Base-by-base conservation (phyloP, 2,329 filamentous ascomycete species). In the Fusarium piperis region DNA sequence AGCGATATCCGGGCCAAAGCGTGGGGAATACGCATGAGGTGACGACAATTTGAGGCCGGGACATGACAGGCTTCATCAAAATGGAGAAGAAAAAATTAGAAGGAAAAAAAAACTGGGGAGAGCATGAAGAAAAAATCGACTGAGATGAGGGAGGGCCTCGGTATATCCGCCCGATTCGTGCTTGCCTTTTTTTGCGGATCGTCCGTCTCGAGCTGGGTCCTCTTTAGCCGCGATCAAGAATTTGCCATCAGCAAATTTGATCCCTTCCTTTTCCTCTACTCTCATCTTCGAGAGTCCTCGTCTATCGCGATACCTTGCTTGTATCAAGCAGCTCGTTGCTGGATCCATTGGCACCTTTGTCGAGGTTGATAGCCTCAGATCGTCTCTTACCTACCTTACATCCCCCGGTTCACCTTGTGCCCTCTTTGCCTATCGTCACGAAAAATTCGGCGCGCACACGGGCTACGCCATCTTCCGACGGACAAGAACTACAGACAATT, bases 231-330 rank as follows among this genome's bases (percentile, higher is more conserved):
- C 62, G 36, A 72, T 72, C 66, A 64, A 67, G 62, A 59, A 72
- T 72, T 72, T 60, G 70, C 70, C 70, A 62, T 72, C 61, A 48
- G 66, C 62, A 72, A 70, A 72, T 72, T 72, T 67, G 62, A 41
- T 61, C 67, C 44, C 46, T 46, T 67, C 55, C 51, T 61, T 58
- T 63, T 52, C 20, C 41, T 53, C 41, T 62, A 26, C 48, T 53
- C 35, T 35, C 68, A 62, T 55, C 62, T 26, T 63, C 68, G 46
- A 39, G 48, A 68, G 51, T 60, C 48, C 44, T 51, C 51, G 52
- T 62, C 59, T 59, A 23, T 35, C 46, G 32, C 51, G 35, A 60
- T 28, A n/a, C 38, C 56, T 64, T 71, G 59, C 51, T 71, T 52
- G 48, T 58, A 46, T 44, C 35, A 39, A 59, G 52, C 70, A 44